Evolutionary conservation across 1,284 basidiomycete genomes (phyloP).

Genomic region (Marasmius fiardii): DNA sequence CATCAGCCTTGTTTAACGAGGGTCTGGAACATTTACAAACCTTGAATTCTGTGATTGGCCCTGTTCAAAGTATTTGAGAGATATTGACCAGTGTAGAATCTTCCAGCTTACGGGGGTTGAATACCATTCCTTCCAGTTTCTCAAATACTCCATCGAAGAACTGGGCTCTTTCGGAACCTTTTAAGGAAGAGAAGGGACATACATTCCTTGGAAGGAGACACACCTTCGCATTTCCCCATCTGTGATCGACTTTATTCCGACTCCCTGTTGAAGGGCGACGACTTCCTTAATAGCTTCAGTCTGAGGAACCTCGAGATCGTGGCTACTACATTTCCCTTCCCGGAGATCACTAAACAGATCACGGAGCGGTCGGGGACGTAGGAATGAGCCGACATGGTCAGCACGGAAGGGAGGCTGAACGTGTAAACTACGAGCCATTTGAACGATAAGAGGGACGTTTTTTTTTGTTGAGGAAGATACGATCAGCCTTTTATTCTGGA

Average conservation of each 20-base stretch:
- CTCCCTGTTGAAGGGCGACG: slow-evolving; percentile 46
- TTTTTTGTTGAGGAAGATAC: not conserved
- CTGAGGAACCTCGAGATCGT: slow-evolving; percentile 45
- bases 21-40: slow-evolving; percentile 17
- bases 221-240: slow-evolving; percentile 59
- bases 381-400: slow-evolving; percentile 58
- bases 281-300: slow-evolving; percentile 52
- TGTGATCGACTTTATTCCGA: slow-evolving; percentile 53
- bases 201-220: not conserved
- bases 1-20: not conserved
- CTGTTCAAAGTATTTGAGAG: slow-evolving; percentile 19
- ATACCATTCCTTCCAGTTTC: slow-evolving; percentile 60
- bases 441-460: slow-evolving; percentile 1
- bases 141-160: slow-evolving; percentile 63
- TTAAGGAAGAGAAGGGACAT: slow-evolving; percentile 6
- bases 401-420: slow-evolving; percentile 46
- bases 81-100: slow-evolving; percentile 12
- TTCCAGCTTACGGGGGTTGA: slow-evolving; percentile 51
- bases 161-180: slow-evolving; percentile 35
- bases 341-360: slow-evolving; percentile 42
- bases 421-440: slow-evolving; percentile 20
- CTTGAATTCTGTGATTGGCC: slow-evolving; percentile 41
- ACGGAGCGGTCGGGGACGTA: slow-evolving; percentile 51
- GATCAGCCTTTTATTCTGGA: slow-evolving; percentile 10
- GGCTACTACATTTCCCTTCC: slow-evolving; percentile 33